Evolutionary conservation across 2,329 filamentous ascomycete species (phyloP).

Genomic region (Fusarium verrucosum): DNA sequence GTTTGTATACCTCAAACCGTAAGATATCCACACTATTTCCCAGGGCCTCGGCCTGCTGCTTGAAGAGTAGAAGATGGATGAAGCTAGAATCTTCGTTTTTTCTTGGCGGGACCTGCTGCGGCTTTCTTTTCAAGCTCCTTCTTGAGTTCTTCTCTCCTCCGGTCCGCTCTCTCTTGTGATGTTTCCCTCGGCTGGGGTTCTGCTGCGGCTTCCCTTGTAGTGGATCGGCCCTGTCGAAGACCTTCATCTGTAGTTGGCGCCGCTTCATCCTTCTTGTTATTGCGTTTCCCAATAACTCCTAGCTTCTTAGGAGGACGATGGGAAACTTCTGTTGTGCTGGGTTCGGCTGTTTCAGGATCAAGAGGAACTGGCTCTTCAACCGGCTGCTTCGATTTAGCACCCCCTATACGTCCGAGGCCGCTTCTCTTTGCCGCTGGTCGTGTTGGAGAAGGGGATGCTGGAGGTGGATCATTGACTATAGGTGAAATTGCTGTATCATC

Average conservation of each 20-base stretch:
- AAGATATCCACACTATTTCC: not conserved
- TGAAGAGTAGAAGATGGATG: not conserved
- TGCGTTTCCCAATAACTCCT: conserved; percentile 50
- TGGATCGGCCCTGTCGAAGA: conserved; percentile 36
- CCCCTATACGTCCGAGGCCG: conserved; percentile 56
- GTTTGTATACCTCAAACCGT: not conserved
- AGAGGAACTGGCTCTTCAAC: conserved; percentile 4
- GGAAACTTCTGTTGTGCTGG: conserved; percentile 5
- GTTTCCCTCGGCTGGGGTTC: conserved; percentile 53
- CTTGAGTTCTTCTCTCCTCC: conserved; percentile 61
- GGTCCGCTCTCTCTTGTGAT: conserved; percentile 58
- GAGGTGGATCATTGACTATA: conserved; percentile 20
- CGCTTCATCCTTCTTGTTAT: conserved; percentile 9
- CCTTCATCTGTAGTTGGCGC: conserved; percentile 20
- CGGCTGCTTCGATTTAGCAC: conserved; percentile 37
- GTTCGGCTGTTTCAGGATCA: conserved; percentile 14
- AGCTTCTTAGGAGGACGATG: conserved; percentile 41
- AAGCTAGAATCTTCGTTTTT: conserved; percentile 64
- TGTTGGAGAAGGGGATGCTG: conserved; percentile 39
- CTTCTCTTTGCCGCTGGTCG: conserved; percentile 44
- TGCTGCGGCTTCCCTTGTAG: conserved; percentile 34
- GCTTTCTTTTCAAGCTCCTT: conserved; percentile 61
- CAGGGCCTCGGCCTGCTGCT: not conserved
- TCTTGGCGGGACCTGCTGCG: conserved; percentile 61
- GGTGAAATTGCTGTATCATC: conserved; percentile 43